These are phyloP conservation scores for Stachybotrys elegans DNA, from an alignment of 2,329 filamentous ascomycete species.

Conservation along the genomic window DNA sequence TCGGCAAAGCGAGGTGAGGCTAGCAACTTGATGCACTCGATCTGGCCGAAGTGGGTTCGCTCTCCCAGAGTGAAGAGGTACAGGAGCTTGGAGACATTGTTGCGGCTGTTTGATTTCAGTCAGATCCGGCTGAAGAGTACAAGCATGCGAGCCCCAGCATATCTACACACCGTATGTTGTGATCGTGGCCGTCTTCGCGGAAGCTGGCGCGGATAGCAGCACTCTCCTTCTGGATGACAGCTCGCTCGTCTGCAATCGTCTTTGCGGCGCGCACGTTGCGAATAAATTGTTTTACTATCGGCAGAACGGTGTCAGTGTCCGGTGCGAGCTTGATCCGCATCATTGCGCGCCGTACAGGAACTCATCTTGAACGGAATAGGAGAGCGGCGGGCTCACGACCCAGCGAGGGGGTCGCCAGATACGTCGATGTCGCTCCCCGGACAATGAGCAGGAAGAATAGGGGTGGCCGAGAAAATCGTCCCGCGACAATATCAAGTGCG, in stretches of 20 bases:
- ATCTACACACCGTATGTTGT: constrained; percentile 70
- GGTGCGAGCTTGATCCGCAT: constrained; percentile 1
- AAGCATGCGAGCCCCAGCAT: not conserved
- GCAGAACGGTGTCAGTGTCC: constrained; percentile 9
- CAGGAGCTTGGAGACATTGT: constrained; percentile 97
- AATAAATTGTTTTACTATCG: constrained; percentile 96
- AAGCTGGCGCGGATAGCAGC: constrained; percentile 96
- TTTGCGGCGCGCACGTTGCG: constrained; percentile 97
- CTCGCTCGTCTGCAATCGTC: constrained; percentile 97
- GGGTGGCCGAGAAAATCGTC: too few relatives aligned
- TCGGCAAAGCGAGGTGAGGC: constrained; percentile 96
- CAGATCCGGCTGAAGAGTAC: constrained; percentile 3
- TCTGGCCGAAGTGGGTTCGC: constrained; percentile 97
- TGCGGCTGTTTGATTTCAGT: constrained; percentile 65
- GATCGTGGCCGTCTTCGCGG: constrained; percentile 91
- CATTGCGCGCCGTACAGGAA: constrained; percentile 25
- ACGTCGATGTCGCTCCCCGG: constrained; percentile 19
- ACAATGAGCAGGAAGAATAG: too few relatives aligned
- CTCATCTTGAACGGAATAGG: constrained; percentile 30
- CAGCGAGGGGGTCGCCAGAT: constrained; percentile 22
- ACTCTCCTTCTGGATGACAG: constrained; percentile 98
- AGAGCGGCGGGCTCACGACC: constrained; percentile 21
- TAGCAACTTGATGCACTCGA: constrained; percentile 96
- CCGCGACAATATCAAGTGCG: too few relatives aligned
- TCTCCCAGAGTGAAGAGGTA: constrained; percentile 98